Evolutionary conservation across 108 stramenopile genomes (phyloP).

Genomic region (Halocafeteria seosinensis): DNA sequence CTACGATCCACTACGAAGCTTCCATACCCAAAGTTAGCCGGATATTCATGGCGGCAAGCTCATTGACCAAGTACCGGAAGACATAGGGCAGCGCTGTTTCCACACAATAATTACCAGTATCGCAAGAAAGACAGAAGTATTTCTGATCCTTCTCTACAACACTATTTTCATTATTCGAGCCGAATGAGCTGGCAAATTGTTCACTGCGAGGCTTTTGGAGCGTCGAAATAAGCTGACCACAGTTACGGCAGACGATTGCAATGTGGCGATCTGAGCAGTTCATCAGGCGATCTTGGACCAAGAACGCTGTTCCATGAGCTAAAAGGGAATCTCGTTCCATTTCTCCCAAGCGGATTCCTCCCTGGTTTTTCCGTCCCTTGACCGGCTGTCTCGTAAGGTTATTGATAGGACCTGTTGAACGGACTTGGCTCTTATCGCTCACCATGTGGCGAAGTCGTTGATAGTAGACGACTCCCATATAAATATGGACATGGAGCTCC

Average conservation of each 20-base stretch:
- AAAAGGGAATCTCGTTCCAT: conserved; percentile 96
- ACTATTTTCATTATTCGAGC: no score
- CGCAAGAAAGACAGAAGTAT: conserved; percentile 6
- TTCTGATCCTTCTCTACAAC: background rate
- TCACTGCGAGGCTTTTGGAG: background rate
- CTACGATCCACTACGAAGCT: background rate
- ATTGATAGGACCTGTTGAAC: conserved; percentile 81
- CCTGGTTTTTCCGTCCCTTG: conserved; percentile 91
- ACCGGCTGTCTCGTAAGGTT: conserved; percentile 90
- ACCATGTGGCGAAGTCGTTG: conserved; percentile 99
- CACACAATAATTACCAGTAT: conserved; percentile 50
- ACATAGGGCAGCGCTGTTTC: conserved; percentile 87
- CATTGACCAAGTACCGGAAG: conserved; percentile 86
- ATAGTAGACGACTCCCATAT: conserved; percentile 94
- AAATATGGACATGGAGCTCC: conserved; percentile 88
- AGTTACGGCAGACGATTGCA: conserved; percentile 67
- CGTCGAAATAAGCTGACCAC: conserved; percentile 67
- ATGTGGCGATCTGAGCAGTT: conserved; percentile 84
- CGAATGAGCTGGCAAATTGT: no score
- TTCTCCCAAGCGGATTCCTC: conserved; percentile 93
- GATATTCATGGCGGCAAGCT: conserved; percentile 90
- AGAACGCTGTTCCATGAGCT: conserved; percentile 77
- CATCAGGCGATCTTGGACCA: conserved; percentile 78
- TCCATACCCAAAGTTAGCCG: background rate
- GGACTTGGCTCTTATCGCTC: conserved; percentile 94